Evolutionary conservation across 1,284 basidiomycete species (phyloP).

Genomic region (Pterulicium gracile): DNA sequence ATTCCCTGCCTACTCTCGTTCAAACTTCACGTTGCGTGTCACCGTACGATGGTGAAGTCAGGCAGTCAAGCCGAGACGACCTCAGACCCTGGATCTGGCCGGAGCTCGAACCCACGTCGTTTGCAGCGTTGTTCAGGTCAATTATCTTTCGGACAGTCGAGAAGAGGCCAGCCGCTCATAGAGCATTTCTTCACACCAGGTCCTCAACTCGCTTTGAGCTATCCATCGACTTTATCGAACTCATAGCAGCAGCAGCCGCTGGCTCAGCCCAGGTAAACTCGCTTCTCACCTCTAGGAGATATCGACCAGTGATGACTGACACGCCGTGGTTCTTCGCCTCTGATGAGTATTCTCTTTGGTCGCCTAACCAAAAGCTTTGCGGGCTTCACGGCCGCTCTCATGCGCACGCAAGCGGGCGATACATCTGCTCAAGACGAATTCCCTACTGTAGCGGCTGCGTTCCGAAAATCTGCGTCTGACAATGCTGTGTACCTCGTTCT

Average conservation of each 20-base stretch:
- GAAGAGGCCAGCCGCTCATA: neutral
- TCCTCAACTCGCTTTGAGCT: slow-evolving; percentile 63
- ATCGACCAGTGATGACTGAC: slow-evolving; percentile 6
- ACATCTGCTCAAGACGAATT: slow-evolving; percentile 20
- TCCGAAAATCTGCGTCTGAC: slow-evolving; percentile 39
- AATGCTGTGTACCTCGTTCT: slow-evolving; percentile 57
- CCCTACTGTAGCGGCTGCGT: slow-evolving; percentile 31
- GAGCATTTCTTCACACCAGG: slow-evolving; percentile 19
- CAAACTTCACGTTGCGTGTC: too few species aligned
- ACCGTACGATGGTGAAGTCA: slow-evolving; percentile 21
- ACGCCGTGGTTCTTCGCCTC: slow-evolving; percentile 34
- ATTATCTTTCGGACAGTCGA: slow-evolving; percentile 9
- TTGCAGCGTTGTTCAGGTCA: slow-evolving; percentile 38
- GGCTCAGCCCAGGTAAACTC: slow-evolving; percentile 67
- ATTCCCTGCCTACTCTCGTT: too few species aligned
- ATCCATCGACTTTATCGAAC: slow-evolving; percentile 49
- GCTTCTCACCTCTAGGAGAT: neutral
- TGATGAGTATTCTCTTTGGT: slow-evolving; percentile 79
- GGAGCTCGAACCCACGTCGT: slow-evolving; percentile 26
- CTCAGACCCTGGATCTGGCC: slow-evolving; percentile 17
- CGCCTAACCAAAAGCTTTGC: slow-evolving; percentile 73
- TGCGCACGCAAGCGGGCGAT: slow-evolving; percentile 16
- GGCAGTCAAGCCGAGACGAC: slow-evolving; percentile 27
- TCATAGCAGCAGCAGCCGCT: slow-evolving; percentile 56
- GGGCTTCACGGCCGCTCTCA: slow-evolving; percentile 32